These are phyloP conservation scores for Pseudozyma hubeiensis DNA, from an alignment of 1,284 basidiomycete genomes.

Conservation along the genomic window DNA sequence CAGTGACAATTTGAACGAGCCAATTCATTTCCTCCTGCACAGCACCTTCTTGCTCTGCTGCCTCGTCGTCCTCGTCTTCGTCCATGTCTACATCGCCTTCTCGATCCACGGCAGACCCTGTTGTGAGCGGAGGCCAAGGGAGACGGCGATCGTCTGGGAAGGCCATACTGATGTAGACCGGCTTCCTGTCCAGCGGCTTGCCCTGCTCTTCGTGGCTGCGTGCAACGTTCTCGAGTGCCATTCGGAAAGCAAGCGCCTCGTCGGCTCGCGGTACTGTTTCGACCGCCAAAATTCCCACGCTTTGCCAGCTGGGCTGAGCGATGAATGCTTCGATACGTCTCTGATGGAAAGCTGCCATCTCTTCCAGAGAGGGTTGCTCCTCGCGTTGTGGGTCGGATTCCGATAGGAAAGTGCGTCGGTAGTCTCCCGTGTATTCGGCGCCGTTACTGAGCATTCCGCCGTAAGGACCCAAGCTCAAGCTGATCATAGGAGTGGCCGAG, in stretches of 20 bases:
- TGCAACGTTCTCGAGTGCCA: slow-evolving; percentile 45
- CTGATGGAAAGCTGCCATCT: slow-evolving; percentile 54
- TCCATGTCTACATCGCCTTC: slow-evolving; percentile 42
- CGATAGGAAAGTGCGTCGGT: slow-evolving; percentile 37
- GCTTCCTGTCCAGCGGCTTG: slow-evolving; percentile 35
- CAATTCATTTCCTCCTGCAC: slow-evolving; percentile 46
- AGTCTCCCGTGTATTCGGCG: slow-evolving; percentile 62
- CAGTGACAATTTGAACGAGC: slow-evolving; percentile 41
- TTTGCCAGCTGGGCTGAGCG: slow-evolving; percentile 33
- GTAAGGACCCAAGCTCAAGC: slow-evolving; percentile 59
- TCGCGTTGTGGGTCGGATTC: slow-evolving; percentile 30
- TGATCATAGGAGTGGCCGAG: slow-evolving; percentile 31
- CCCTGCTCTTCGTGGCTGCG: slow-evolving; percentile 21
- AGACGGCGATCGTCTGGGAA: slow-evolving; percentile 47
- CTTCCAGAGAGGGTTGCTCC: slow-evolving; percentile 34
- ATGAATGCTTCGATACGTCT: slow-evolving; percentile 47
- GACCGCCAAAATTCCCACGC: slow-evolving; percentile 56
- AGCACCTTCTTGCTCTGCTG: slow-evolving; percentile 18
- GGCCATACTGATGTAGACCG: slow-evolving; percentile 54
- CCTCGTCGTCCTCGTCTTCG: slow-evolving; percentile 22
- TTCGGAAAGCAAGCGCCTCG: slow-evolving; percentile 55
- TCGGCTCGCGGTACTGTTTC: slow-evolving; percentile 62
- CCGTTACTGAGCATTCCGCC: slow-evolving; percentile 59
- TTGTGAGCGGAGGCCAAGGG: slow-evolving; percentile 41
- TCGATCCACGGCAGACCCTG: neutral